Percentiles rank a stretch among this genome's conserved stretches.
Conservation (phyloP, 495 filamentous ascomycete genomes). For the Aspergillus panamensis region DNA sequence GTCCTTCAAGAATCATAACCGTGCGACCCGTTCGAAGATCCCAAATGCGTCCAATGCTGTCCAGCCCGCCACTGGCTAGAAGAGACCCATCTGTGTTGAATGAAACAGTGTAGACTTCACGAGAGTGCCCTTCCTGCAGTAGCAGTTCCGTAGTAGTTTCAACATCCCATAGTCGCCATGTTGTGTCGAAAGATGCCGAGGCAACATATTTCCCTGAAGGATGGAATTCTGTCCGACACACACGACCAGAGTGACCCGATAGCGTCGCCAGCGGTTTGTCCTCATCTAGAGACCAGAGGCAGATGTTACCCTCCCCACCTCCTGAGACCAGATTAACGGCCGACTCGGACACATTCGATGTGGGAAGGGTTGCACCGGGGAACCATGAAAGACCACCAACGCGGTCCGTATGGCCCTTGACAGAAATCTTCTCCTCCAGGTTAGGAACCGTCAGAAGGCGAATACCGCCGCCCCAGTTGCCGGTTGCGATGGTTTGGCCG, state of each 20-base stretch:
- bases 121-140: slow-evolving; percentile 90
- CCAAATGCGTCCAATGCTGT: slow-evolving; percentile 95
- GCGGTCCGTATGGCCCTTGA: slow-evolving; percentile 80
- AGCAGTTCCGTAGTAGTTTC: slow-evolving; percentile 77
- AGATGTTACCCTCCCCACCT: slow-evolving; percentile 83
- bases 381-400: slow-evolving; percentile 90
- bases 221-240: slow-evolving; percentile 91
- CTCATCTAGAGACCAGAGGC: slow-evolving; percentile 84
- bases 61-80: slow-evolving; percentile 82
- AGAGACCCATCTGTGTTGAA: slow-evolving; percentile 92
- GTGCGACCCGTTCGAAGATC: slow-evolving; percentile 91
- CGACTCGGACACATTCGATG: slow-evolving; percentile 63
- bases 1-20: slow-evolving; percentile 92
- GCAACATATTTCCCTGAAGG: slow-evolving; percentile 87
- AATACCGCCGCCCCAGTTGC: slow-evolving; percentile 87
- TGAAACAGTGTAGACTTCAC: slow-evolving; percentile 81
- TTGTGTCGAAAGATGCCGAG: slow-evolving; percentile 92
- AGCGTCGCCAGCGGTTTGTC: slow-evolving; percentile 82
- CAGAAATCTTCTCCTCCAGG: slow-evolving; percentile 65
- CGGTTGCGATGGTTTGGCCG: slow-evolving; percentile 77
- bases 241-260: slow-evolving; percentile 78
- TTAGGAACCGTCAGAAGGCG: slow-evolving; percentile 80
- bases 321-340: slow-evolving; percentile 85
- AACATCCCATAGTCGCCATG: slow-evolving; percentile 96
- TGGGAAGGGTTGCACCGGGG: slow-evolving; percentile 73